Conservation (phyloP, 179 eudicot genomes). For the Camellia oleifera region DNA sequence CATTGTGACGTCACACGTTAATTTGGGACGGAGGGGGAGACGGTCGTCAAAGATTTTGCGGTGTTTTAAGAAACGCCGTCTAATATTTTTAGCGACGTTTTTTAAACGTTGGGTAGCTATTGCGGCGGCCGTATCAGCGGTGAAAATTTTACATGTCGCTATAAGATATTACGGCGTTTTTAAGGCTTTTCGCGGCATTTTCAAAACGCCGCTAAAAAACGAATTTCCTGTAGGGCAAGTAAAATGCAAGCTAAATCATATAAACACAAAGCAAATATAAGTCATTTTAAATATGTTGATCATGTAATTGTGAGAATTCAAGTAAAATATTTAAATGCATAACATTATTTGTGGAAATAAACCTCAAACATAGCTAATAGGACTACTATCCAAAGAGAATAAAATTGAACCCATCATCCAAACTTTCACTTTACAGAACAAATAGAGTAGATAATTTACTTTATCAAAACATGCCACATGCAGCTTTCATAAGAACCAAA, state of each 20-base stretch:
- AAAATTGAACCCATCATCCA: not conserved
- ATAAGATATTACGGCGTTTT: no score
- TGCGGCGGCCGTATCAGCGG: no score
- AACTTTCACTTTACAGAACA: not conserved
- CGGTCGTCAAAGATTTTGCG: no score
- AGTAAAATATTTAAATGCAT: not conserved
- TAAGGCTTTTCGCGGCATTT: no score
- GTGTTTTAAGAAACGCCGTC: no score
- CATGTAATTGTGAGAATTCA: not conserved
- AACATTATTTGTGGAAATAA: not conserved
- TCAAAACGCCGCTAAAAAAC: no score
- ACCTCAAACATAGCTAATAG: not conserved
- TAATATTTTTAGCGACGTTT: no score
- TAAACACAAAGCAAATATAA: not conserved
- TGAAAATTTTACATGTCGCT: no score
- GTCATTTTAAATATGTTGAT: not conserved
- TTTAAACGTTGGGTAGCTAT: no score
- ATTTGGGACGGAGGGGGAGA: no score
- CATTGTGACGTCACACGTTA: no score
- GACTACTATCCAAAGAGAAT: not conserved
- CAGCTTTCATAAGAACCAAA: not conserved
- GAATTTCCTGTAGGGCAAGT: no score
- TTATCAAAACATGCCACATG: not conserved
- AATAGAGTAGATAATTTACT: not conserved
- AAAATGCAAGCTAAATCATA: not conserved